Base-by-base conservation (phyloP, 2,329 filamentous ascomycete genomes). In the Penicillium sp. region DNA sequence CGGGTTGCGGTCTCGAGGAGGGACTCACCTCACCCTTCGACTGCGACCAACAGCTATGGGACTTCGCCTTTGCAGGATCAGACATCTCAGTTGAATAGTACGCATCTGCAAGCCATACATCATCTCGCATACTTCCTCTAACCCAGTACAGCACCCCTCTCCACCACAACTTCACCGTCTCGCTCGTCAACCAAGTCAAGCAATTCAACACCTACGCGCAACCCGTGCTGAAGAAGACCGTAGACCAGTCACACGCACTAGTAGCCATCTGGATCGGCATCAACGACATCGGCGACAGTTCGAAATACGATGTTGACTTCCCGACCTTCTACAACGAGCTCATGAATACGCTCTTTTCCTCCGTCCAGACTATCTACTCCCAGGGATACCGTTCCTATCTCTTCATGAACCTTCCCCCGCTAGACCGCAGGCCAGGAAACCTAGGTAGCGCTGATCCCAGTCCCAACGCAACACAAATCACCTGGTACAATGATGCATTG, bases 241-340 rank as follows among this genome's bases (percentile, higher is more conserved):
- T n/a, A n/a, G n/a, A n/a, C n/a, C n/a, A n/a, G n/a, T n/a, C n/a
- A n/a, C n/a, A n/a, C n/a, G n/a, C n/a, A n/a, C 64, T 80, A 2
- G 69, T 79, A 0, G 72, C 73, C 2, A 60, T 79, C 33, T 81
- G 75, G 73, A 81, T 80, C 41, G 78, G 76, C 4, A 66, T 80
- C 52, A 81, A 81, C 58, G 78, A 81, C 49, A 77, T 81, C 52
- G 71, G 69, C 53, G 77, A 81, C 57, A 72, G 72, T 6, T 66
- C 64, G 13, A 69, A 72, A 34, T 72, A 70, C 42, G 67, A 64
- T 28, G 67, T 73, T 12, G 64, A 69, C 9, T 78, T 77, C 53
- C 65, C 68, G 3, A 62, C 57, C 0, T 72, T 76, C 54, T 79
- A 78, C 57, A 61, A 70, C 3, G 58, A 62, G 10, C 61, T 78